Evolutionary conservation across 2,329 filamentous ascomycete species (phyloP).

Genomic region (Simplicillium aogashimaense): DNA sequence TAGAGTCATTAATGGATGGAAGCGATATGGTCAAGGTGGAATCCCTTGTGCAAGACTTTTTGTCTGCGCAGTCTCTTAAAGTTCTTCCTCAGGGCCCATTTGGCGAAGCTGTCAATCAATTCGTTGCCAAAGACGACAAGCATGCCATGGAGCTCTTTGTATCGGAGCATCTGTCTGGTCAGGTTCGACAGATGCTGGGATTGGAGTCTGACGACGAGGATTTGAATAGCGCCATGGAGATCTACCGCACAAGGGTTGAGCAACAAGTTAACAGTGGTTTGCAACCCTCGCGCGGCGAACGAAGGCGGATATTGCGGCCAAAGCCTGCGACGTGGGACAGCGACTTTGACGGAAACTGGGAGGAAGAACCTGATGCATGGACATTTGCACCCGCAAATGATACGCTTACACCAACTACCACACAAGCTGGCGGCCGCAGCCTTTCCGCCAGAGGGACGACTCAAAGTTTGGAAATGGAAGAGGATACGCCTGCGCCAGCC

Average conservation of each 20-base stretch:
- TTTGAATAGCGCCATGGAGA: constrained; percentile 64
- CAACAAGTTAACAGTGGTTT: constrained; percentile 57
- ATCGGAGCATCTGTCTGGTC: constrained; percentile 57
- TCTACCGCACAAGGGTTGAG: constrained; percentile 60
- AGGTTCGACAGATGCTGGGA: constrained; percentile 59
- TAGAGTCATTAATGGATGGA: constrained; percentile 37
- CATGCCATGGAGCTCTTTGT: constrained; percentile 81
- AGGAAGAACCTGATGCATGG: constrained; percentile 59
- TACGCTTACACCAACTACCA: constrained; percentile 4
- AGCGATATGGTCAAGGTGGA: constrained; percentile 75
- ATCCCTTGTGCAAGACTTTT: constrained; percentile 77
- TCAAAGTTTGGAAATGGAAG: constrained; percentile 31
- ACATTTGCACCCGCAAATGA: constrained; percentile 17
- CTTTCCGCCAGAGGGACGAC: too few species aligned
- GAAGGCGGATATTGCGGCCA: constrained; percentile 48
- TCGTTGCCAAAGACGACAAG: constrained; percentile 92
- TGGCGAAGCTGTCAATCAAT: constrained; percentile 84
- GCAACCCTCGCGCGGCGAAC: constrained; percentile 28
- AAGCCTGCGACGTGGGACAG: constrained; percentile 78
- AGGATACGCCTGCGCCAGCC: constrained; percentile 30
- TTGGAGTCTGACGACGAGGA: constrained; percentile 57
- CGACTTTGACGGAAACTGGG: constrained; percentile 83
- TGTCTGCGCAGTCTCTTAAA: constrained; percentile 78
- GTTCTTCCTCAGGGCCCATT: constrained; percentile 90
- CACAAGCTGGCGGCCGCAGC: too few species aligned